Evolutionary conservation across 257 asterid genomes (phyloP), one percentile per base, ranked within the genome.

Genomic region (Cinchona pubescens): DNA sequence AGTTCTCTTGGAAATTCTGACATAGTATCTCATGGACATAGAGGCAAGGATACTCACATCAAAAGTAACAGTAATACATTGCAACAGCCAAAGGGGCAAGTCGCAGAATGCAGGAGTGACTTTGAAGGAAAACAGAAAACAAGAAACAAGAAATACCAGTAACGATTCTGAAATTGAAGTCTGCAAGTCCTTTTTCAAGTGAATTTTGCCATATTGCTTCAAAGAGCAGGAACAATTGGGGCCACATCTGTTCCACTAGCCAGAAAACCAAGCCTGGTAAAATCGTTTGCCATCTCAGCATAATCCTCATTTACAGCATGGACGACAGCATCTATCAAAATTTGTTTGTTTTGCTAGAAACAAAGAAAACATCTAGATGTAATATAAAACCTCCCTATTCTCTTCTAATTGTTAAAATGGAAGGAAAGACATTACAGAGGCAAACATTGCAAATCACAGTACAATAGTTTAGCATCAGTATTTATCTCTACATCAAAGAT

Each of bases 251-350:
- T 95, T 80, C 96, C 99, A 75, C 92, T 88, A 29, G 99, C 97
- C 73, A 95, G 94, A 80, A 95, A 95, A 71, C 99, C 99, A 34
- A 95, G 97, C 86, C 99, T 87, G 70, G 99, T 95, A 83, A 95
- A 95, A 86, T 95, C 99, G 79, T 95, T 91, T 79, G 99, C 99
- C 99, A 95, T 95, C 96, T 95, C 99, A 79, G 82, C 90, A 76
- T 95, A 95, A 84, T 95, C 99, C 85, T 95, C 99, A 86, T 95
- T 95, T 73, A 95, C 97, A 82, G 99, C 99, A 87, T 95, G 99
- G 79, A 92, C 99, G 79, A 95, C 98, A 79, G 99, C 99, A 82
- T 95, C 98, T 61, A 95, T 95, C 84, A 95, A 84, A 75, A 95
- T 92, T 83, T 95, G 96, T 82, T 95, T 95, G 85, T 95, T 95